A percentile compares a stretch with the other conserved stretches of the same genome.
These are phyloP conservation scores for Neurospora sp. DNA, from an alignment of 495 filamentous ascomycete species.

Conservation along the genomic window DNA sequence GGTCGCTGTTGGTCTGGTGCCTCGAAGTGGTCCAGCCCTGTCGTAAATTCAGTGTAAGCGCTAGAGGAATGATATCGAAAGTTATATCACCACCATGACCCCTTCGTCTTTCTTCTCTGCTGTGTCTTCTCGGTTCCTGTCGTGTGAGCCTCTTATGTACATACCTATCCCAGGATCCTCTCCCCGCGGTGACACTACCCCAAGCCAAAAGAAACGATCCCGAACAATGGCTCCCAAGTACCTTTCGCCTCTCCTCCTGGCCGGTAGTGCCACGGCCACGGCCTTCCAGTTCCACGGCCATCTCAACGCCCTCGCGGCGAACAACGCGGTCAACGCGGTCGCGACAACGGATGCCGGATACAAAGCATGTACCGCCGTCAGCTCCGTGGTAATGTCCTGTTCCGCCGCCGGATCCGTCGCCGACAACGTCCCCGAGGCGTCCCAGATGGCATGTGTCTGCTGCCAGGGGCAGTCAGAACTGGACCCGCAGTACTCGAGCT, in stretches of 20 bases:
- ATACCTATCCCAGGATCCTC: background rate
- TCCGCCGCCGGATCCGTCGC: conserved; percentile 7
- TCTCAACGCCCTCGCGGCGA: conserved; percentile 9
- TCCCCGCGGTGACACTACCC: background rate
- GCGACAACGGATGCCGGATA: conserved; percentile 8
- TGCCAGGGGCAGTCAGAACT: conserved; percentile 7
- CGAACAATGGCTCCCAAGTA: background rate
- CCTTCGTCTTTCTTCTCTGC: background rate
- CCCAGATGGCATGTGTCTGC: conserved; percentile 12
- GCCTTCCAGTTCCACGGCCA: conserved; percentile 5
- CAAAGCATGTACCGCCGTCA: conserved; percentile 11
- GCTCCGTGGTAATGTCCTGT: conserved; percentile 7
- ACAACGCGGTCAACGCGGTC: conserved; percentile 1
- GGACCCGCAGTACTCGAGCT: conserved; percentile 9
- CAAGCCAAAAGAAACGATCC: background rate
- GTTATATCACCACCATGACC: background rate
- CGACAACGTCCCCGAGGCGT: conserved; percentile 1
- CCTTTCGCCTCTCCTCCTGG: conserved; percentile 1
- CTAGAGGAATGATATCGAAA: background rate
- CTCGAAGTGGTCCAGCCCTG: background rate
- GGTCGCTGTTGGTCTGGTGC: background rate
- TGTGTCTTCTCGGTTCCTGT: background rate
- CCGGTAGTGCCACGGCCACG: background rate
- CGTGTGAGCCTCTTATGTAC: background rate
- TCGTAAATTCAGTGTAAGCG: background rate